Conservation (phyloP, 352 stramenopile genomes). For the Pythium chondricola region DNA sequence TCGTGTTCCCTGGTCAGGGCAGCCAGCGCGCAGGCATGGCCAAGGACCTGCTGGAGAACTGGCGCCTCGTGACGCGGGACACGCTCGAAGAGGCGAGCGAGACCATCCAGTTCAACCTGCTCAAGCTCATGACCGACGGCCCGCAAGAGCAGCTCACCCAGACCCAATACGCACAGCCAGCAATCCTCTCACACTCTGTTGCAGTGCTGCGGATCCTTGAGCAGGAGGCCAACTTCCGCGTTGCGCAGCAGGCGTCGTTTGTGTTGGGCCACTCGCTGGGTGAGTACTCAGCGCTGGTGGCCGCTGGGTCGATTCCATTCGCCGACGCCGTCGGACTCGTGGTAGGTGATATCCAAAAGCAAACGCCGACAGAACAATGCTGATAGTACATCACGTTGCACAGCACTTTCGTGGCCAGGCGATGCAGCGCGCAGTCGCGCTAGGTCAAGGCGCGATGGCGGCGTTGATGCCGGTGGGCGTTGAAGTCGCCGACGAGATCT, state of each 20-base stretch:
- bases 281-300: constrained; percentile 83
- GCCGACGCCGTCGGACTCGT: constrained; percentile 61
- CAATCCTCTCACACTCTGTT: constrained; percentile 73
- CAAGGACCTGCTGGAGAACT: constrained; percentile 67
- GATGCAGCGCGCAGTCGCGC: constrained; percentile 60
- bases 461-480: constrained; percentile 62
- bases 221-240: constrained; percentile 43
- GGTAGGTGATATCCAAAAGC: constrained; percentile 25
- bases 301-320: constrained; percentile 55
- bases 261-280: constrained; percentile 80
- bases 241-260: constrained; percentile 24
- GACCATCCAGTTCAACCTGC: constrained; percentile 51
- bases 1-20: constrained; percentile 83
- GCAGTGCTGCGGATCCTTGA: constrained; percentile 68
- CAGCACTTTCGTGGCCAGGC: constrained; percentile 59
- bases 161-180: constrained; percentile 73
- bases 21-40: constrained; percentile 78
- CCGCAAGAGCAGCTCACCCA: constrained; percentile 53
- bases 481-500: constrained; percentile 50
- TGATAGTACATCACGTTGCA: not conserved
- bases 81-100: constrained; percentile 78
- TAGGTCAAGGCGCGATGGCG: constrained; percentile 60
- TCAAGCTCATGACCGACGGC: constrained; percentile 51
- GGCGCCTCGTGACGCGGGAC: constrained; percentile 43
- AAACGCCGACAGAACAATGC: not conserved